phyloP scores from a whole-genome alignment of 2,329 filamentous ascomycete species.

The Magnaporthiopsis poae region DNA sequence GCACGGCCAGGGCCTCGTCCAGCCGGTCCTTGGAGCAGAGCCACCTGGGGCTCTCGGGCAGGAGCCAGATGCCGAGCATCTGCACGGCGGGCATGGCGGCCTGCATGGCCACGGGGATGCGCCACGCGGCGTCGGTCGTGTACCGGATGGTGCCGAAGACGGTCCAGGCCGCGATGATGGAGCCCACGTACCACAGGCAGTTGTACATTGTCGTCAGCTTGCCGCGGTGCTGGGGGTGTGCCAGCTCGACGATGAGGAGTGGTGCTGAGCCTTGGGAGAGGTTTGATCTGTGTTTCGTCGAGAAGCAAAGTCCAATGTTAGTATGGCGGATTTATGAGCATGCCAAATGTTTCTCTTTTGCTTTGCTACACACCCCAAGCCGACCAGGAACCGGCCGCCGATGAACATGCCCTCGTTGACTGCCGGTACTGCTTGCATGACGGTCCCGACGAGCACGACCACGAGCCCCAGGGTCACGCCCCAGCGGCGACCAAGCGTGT shows the following conservation, averaged over 20 bases:
- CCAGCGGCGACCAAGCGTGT: neutral
- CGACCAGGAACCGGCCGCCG: slow-evolving; percentile 43
- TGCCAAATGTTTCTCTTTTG: too few relatives aligned
- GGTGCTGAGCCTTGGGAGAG: slow-evolving; percentile 33
- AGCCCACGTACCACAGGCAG: slow-evolving; percentile 7
- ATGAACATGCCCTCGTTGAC: slow-evolving; percentile 27
- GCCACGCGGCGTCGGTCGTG: slow-evolving; percentile 32
- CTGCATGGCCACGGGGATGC: slow-evolving; percentile 16
- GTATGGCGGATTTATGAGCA: too few relatives aligned
- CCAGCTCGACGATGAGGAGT: slow-evolving; percentile 13
- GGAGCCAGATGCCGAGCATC: slow-evolving; percentile 26
- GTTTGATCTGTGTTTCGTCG: slow-evolving; percentile 14
- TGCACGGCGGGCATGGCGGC: slow-evolving; percentile 26
- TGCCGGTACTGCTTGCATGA: neutral
- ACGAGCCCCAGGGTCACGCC: neutral
- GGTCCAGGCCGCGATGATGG: slow-evolving; percentile 33
- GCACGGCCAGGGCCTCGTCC: slow-evolving; percentile 10
- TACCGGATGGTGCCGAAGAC: slow-evolving; percentile 34
- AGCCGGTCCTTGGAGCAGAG: slow-evolving; percentile 6
- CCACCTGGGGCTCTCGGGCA: slow-evolving; percentile 34
- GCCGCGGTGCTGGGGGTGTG: slow-evolving; percentile 10
- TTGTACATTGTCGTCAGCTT: slow-evolving; percentile 8
- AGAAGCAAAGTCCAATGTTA: too few relatives aligned
- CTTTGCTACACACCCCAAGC: slow-evolving; percentile 32
- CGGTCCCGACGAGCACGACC: neutral